Evolutionary conservation across 2,329 filamentous ascomycete species (phyloP).

Genomic region (Cordyceps sp.): DNA sequence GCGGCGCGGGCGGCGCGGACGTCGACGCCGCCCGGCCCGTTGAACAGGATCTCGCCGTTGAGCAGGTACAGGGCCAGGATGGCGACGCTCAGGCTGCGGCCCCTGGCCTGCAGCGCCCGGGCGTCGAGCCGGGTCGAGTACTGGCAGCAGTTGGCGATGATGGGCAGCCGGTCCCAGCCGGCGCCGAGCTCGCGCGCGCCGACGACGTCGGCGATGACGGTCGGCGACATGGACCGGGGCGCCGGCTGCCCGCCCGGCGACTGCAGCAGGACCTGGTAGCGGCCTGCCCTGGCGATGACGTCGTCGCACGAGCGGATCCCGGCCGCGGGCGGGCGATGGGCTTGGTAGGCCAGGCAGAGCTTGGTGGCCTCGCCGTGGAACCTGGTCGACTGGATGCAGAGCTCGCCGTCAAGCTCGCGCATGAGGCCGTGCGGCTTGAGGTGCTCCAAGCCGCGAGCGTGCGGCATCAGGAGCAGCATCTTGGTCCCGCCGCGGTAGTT

Average conservation of each 20-base stretch:
- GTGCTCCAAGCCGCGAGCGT: not conserved
- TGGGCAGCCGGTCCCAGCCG: not conserved
- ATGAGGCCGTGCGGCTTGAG: not conserved
- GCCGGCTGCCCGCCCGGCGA: not conserved
- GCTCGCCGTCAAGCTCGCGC: not conserved
- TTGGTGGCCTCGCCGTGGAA: not conserved
- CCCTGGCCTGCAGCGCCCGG: not conserved
- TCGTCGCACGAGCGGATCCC: not conserved
- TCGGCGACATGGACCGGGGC: not conserved
- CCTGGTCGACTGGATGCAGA: not conserved
- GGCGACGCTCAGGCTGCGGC: not conserved
- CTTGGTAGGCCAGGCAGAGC: not conserved
- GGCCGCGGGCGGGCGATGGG: no score
- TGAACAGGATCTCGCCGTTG: not conserved
- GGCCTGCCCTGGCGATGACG: not conserved
- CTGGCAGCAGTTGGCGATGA: not conserved
- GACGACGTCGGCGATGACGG: not conserved
- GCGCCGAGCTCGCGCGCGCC: not conserved
- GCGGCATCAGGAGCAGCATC: not conserved
- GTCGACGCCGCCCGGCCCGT: not conserved
- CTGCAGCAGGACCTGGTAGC: not conserved
- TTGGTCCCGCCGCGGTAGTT: not conserved
- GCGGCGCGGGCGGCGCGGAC: no score
- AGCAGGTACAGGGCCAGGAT: not conserved
- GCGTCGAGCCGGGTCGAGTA: not conserved